phyloP scores from a whole-genome alignment of 345 rosid species.

The Noccaea bulbosa region DNA sequence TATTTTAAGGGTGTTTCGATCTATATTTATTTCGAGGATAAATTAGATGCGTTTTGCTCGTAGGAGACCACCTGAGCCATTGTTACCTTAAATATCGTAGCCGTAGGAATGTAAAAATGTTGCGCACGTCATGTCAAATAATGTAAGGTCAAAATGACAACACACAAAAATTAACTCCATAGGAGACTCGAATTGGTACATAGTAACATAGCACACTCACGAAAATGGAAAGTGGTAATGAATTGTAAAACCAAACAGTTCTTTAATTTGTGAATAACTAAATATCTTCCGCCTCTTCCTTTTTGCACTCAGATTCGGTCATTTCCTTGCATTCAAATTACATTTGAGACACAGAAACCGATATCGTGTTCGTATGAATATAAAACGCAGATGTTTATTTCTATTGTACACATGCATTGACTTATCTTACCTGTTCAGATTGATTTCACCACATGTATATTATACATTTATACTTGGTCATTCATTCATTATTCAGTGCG shows the following conservation, averaged over 20 bases:
- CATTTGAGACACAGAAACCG: conserved; percentile 7
- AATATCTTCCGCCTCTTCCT: conserved; percentile 16
- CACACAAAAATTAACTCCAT: conserved; percentile 19
- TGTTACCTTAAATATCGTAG: neutral
- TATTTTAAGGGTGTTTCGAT: too few species aligned
- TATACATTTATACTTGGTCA: neutral
- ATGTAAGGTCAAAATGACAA: conserved; percentile 31
- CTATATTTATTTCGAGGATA: too few species aligned
- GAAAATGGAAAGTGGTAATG: conserved; percentile 40
- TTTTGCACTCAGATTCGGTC: conserved; percentile 15
- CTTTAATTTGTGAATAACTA: conserved; percentile 1
- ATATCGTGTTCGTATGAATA: conserved; percentile 24
- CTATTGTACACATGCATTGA: conserved; percentile 17
- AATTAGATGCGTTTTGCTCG: too few species aligned
- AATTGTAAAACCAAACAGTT: conserved; percentile 17
- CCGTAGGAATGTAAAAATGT: conserved; percentile 22
- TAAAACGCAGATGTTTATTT: conserved; percentile 11
- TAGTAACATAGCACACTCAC: conserved; percentile 43
- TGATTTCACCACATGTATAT: conserved; percentile 18
- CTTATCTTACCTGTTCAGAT: conserved; percentile 21
- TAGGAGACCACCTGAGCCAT: too few species aligned
- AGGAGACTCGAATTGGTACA: conserved; percentile 38
- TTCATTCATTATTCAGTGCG: conserved; percentile 16
- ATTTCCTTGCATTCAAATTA: conserved; percentile 13
- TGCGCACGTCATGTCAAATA: conserved; percentile 21